Base-by-base conservation (phyloP, 345 rosid species). In the Cochlearia excelsa region DNA sequence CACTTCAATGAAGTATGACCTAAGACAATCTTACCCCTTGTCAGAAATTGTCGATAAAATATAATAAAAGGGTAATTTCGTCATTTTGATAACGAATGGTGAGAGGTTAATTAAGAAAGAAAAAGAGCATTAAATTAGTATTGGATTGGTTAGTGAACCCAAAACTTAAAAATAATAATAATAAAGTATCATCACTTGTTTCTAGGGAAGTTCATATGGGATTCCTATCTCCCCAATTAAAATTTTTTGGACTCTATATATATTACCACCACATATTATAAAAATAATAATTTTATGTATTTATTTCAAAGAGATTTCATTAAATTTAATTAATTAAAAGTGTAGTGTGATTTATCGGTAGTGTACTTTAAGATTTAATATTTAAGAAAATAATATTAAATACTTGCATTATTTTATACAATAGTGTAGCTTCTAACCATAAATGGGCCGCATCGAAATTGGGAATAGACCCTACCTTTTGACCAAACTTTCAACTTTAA, bases 121-220 rank as follows among this genome's bases (percentile, higher is more conserved):
- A 50, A 64, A 57, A 55, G 35, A 55, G 44, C 54, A 57, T 45
- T 39, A 62, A 51, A 34, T 8, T 6, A 33, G 4, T 4, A 42
- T 59, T 52, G 49, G 72, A 68, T 60, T 60, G 66, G n/a, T 60
- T 68, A 43, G 67, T 68, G 73, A 68, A 70, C 74, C 65, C 10
- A 37, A 51, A 9, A 16, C 23, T 16, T 16, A 16, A 16, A 16
- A 16, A 16, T 16, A 16, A 16, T 16, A 8, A 62, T 57, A 70
- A 50, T 55, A 62, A 71, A 71, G 50, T 64, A 65, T 3, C 11
- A 6, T 69, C 45, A 57, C 66, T 71, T 71, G 40, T 71, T 71
- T 71, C 75, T 71, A 70, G 75, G 75, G 75, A 71, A 71, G 61
- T 64, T 71, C 70, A 53, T 65, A 70, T 51, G 54, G 47, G 74